phyloP scores from a whole-genome alignment of 208 protist genomes.

The Trypanosomatidae sp. region DNA sequence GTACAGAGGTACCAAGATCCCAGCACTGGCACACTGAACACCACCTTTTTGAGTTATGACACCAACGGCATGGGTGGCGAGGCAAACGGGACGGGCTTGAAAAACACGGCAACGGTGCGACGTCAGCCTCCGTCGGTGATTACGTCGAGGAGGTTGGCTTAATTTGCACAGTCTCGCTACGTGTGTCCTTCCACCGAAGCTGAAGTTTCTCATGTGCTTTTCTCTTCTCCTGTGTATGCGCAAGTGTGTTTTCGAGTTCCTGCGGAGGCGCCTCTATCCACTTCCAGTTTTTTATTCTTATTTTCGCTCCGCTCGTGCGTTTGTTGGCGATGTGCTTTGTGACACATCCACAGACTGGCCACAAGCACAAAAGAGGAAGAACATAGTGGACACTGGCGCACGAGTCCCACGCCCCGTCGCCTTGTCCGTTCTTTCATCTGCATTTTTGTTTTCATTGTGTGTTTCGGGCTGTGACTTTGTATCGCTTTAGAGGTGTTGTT shows the following conservation, averaged over 20 bases:
- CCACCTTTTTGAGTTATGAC: conserved; percentile 24
- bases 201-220: not conserved
- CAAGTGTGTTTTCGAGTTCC: not conserved
- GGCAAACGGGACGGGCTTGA: conserved; percentile 16
- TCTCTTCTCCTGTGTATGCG: not conserved
- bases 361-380: not conserved
- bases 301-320: not conserved
- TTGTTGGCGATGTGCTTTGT: not conserved
- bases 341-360: not conserved
- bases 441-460: not conserved
- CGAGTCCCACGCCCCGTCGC: not conserved
- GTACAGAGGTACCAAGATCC: conserved; percentile 19
- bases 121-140: conserved; percentile 53
- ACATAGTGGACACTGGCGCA: not conserved
- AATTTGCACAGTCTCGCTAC: not conserved
- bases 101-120: conserved; percentile 28
- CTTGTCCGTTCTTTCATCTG: not conserved
- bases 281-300: not conserved
- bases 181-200: not conserved
- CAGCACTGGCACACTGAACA: conserved; percentile 9
- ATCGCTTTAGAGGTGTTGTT: not conserved
- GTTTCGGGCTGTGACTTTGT: not conserved
- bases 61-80: conserved; percentile 6
- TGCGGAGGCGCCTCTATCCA: not conserved
- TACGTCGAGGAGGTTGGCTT: conserved; percentile 37